phyloP scores from a whole-genome alignment of 257 asterid species.

The Sherardia arvensis region DNA sequence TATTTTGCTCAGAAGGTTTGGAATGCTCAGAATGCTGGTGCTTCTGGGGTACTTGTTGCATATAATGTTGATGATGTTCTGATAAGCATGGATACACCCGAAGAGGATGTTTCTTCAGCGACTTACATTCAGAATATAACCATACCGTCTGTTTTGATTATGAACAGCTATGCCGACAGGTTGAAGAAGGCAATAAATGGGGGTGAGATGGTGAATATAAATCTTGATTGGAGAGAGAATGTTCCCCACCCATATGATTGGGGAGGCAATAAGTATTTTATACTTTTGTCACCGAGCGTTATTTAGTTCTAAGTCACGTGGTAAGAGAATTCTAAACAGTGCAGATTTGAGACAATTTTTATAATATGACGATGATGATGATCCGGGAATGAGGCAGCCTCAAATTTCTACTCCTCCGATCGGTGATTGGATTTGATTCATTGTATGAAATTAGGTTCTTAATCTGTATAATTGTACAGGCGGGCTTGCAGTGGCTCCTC shows the following conservation, averaged over 20 bases:
- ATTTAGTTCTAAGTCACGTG: too few species aligned
- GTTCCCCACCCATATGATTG: conserved; percentile 97
- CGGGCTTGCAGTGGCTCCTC: too few species aligned
- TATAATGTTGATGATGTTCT: conserved; percentile 59
- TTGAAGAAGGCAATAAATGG: conserved; percentile 52
- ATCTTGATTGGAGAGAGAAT: conserved; percentile 97
- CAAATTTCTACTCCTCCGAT: too few species aligned
- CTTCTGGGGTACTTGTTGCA: conserved; percentile 88
- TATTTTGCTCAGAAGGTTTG: conserved; percentile 86
- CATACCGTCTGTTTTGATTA: conserved; percentile 77
- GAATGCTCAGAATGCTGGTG: conserved; percentile 96
- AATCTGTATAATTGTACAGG: too few species aligned
- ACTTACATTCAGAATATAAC: conserved; percentile 65
- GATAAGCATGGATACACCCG: conserved; percentile 91
- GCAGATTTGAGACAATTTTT: too few species aligned
- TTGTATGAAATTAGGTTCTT: too few species aligned
- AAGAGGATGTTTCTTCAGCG: conserved; percentile 48
- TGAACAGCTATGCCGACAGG: conserved; percentile 52
- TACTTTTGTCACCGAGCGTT: too few species aligned
- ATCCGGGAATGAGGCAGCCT: too few species aligned
- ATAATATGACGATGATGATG: too few species aligned
- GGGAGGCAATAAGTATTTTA: too few species aligned
- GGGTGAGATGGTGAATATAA: conserved; percentile 81
- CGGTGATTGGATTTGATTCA: too few species aligned
- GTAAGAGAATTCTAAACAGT: too few species aligned